Percentiles rank a stretch among this genome's conserved stretches.
Evolutionary conservation across 495 filamentous ascomycete genomes (phyloP).

Genomic region (Neurospora intermedia): DNA sequence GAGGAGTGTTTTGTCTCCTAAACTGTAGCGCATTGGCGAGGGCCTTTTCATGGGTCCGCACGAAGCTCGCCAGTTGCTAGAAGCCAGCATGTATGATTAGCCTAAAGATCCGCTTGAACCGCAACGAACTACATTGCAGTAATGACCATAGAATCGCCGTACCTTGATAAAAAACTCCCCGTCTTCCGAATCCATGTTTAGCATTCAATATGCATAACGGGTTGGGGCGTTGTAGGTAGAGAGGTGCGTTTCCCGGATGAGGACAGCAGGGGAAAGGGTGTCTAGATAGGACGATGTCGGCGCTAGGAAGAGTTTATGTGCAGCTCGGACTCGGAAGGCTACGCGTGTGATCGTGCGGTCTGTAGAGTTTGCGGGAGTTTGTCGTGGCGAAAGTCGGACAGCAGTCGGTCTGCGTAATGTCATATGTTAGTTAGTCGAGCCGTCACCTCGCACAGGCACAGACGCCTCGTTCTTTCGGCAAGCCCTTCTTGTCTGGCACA

Average conservation of each 20-base stretch:
- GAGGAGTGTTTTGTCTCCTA: constrained; percentile 50
- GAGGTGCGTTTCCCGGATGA: constrained; percentile 2
- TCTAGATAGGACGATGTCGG: neutral
- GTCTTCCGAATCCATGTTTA: constrained; percentile 73
- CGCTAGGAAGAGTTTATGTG: neutral
- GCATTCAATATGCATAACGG: constrained; percentile 30
- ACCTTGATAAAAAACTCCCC: constrained; percentile 85
- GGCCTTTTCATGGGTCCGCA: constrained; percentile 94
- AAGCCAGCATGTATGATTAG: neutral
- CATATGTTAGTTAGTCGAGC: constrained; percentile 20
- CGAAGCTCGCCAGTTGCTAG: constrained; percentile 88
- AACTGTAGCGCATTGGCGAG: constrained; percentile 91
- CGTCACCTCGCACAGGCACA: constrained; percentile 16
- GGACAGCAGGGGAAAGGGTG: neutral
- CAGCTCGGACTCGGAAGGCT: neutral
- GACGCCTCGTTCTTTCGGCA: constrained; percentile 3
- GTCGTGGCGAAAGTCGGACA: constrained; percentile 17
- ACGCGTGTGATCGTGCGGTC: neutral
- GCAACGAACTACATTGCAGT: neutral
- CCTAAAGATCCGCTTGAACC: neutral
- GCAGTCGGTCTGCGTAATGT: constrained; percentile 17
- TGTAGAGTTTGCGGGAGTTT: constrained; percentile 1
- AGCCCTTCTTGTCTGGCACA: neutral
- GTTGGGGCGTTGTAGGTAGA: constrained; percentile 14
- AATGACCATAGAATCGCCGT: constrained; percentile 10